Conservation (phyloP, 2,329 filamentous ascomycete species). For the Arthrobotrys sphaeroides region DNA sequence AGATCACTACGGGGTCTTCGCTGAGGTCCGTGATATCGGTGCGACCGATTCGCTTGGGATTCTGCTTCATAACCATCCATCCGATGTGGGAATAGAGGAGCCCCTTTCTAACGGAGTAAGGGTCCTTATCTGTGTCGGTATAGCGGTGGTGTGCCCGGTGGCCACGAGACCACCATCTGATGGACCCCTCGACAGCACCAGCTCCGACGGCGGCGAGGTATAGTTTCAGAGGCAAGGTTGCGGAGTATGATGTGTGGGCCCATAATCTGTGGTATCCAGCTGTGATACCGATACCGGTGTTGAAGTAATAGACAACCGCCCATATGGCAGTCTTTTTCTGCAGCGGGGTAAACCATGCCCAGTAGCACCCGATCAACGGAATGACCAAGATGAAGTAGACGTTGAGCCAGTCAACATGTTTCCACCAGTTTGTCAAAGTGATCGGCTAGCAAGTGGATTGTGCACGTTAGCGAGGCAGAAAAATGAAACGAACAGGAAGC, state of each 20-base stretch:
- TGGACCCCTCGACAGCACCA: conserved; percentile 84
- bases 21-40: conserved; percentile 90
- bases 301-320: conserved; percentile 82
- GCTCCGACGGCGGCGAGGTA: conserved; percentile 83
- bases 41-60: conserved; percentile 85
- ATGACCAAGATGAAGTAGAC: conserved; percentile 80
- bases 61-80: conserved; percentile 95
- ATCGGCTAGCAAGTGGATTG: conserved; percentile 67
- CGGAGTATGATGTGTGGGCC: conserved; percentile 86
- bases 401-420: conserved; percentile 95
- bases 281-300: conserved; percentile 81
- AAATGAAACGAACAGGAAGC: not conserved
- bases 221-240: conserved; percentile 77
- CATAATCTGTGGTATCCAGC: conserved; percentile 83
- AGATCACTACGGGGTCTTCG: conserved; percentile 83
- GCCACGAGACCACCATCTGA: conserved; percentile 87
- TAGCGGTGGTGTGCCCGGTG: conserved; percentile 90
- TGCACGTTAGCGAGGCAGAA: not conserved
- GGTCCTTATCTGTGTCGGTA: conserved; percentile 91
- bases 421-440: conserved; percentile 84
- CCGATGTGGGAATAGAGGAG: conserved; percentile 84
- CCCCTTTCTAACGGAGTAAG: conserved; percentile 89
- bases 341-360: conserved; percentile 80
- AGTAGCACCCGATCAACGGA: conserved; percentile 76
- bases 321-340: conserved; percentile 76